Conservation (phyloP, 1,139 yeast species). For the Lodderomyces beijingensis region DNA sequence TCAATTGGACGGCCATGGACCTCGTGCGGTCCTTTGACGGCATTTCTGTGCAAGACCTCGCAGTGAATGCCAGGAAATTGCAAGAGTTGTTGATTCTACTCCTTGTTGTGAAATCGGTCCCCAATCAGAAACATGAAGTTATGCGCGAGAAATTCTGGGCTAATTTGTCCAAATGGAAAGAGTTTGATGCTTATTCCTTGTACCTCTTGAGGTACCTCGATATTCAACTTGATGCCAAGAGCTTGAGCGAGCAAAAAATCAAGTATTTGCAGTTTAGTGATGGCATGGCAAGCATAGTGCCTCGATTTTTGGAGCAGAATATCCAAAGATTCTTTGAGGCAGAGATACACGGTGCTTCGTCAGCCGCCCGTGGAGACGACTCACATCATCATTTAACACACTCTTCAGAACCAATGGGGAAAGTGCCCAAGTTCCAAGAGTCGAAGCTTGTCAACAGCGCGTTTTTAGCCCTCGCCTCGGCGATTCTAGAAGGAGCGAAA, state of each 20-base stretch:
- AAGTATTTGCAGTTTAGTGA: neutral
- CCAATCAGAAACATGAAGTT: neutral
- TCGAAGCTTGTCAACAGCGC: slow-evolving; percentile 35
- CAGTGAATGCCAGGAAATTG: slow-evolving; percentile 31
- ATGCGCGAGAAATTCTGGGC: neutral
- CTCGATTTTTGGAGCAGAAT: neutral
- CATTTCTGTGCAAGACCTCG: slow-evolving; percentile 26
- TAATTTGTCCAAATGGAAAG: neutral
- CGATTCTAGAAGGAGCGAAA: slow-evolving; percentile 21
- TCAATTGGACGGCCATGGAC: slow-evolving; percentile 23
- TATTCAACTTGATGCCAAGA: neutral
- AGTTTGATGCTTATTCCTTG: neutral
- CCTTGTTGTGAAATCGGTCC: slow-evolving; percentile 18
- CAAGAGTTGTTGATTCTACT: slow-evolving; percentile 40
- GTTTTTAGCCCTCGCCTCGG: slow-evolving; percentile 38
- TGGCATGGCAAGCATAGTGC: neutral
- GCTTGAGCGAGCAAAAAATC: neutral
- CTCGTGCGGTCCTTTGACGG: slow-evolving; percentile 19
- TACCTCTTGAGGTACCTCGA: neutral
- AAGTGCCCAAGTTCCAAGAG: neutral
- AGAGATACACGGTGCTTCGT: neutral
- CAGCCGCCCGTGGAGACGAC: neutral
- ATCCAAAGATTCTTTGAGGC: neutral
- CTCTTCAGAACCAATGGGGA: too few species aligned
- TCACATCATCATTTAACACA: too few species aligned